Base-by-base conservation (phyloP, 1,284 basidiomycete species). In the Lignosus rhinocerotis region DNA sequence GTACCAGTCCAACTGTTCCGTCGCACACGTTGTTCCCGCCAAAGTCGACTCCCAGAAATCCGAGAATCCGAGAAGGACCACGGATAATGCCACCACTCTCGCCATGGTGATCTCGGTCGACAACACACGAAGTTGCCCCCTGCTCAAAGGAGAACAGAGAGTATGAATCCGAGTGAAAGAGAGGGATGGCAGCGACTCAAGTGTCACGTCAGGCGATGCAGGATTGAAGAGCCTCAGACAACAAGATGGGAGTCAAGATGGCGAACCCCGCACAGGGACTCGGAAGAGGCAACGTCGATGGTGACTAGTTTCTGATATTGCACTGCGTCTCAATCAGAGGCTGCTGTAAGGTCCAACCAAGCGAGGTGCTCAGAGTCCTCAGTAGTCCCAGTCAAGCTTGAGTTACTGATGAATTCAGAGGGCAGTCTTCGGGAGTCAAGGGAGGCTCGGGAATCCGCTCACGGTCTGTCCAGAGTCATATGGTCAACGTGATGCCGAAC, bases 1-100 rank as follows among this genome's bases (percentile, higher is more conserved):
- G 38, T 62, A 62, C 60, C 60, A 62, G n/a, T 58, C 54, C 31
- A 59, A 30, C 38, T 58, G 54, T 2, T 30, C 17, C 2, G 51
- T 43, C 21, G 59, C 55, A 45, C 59, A 61, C 8, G 53, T 41
- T 11, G 55, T 60, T 25, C 21, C 43, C 10, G 43, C 43, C 43
- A 2, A 14, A 45, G 25, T 21, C 11, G 25, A 45, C 21, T 30
- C 43, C 43, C 19, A 30, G 25, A 45, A 45, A 16, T 30, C 11
- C 21, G 43, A 45, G 25, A 45, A 30, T 11, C 21, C 43, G 25
- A 45, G 21, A 45, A 45, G 43, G 8, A 45, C 25, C 11, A 25
- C 43, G 7, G 43, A 10, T 3, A 16, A 11, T 12, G 43, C 43
- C 21, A 30, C 21, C 43, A 21, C 17, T 25, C 21, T 25, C 14